phyloP scores from a whole-genome alignment of 495 filamentous ascomycete genomes.

The Articulospora tetracladia region DNA sequence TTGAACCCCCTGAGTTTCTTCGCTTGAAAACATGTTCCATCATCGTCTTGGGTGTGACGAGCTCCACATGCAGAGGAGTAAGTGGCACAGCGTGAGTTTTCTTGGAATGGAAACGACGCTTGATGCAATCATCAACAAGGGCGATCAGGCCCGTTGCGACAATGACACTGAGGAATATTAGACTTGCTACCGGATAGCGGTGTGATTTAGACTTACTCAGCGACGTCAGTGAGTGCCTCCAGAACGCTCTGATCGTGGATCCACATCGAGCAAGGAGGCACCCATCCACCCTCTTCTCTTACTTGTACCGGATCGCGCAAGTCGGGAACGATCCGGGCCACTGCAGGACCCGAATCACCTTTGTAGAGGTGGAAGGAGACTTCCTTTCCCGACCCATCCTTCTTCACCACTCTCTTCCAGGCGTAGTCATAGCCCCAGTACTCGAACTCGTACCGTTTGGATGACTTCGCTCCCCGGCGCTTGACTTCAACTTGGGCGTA shows the following conservation, averaged over 20 bases:
- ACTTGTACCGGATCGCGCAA: conserved; percentile 65
- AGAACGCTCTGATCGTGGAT: conserved; percentile 71
- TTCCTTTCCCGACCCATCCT: conserved; percentile 47
- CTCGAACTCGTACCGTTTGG: conserved; percentile 31
- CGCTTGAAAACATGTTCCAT: conserved; percentile 25
- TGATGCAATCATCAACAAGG: conserved; percentile 79
- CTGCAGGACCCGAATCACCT: conserved; percentile 50
- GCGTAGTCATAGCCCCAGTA: conserved; percentile 51
- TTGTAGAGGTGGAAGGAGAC: conserved; percentile 77
- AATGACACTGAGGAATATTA: conserved; percentile 59
- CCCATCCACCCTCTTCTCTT: conserved; percentile 84
- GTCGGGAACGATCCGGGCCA: conserved; percentile 87
- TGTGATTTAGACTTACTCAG: conserved; percentile 70
- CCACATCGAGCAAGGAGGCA: conserved; percentile 86
- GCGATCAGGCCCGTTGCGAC: conserved; percentile 86
- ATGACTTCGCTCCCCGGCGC: conserved; percentile 62
- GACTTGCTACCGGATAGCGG: not conserved
- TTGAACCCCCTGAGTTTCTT: conserved; percentile 14
- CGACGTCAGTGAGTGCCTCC: conserved; percentile 69
- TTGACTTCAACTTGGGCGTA: conserved; percentile 89
- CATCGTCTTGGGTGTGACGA: conserved; percentile 23
- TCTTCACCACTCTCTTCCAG: conserved; percentile 73
- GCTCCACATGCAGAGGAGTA: conserved; percentile 23
- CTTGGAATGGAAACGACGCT: conserved; percentile 20
- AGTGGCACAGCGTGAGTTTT: conserved; percentile 15